Percentiles rank a stretch among this genome's conserved stretches.
phyloP scores from a whole-genome alignment of 2,329 filamentous ascomycete genomes.

The Beauveria asiatica region DNA sequence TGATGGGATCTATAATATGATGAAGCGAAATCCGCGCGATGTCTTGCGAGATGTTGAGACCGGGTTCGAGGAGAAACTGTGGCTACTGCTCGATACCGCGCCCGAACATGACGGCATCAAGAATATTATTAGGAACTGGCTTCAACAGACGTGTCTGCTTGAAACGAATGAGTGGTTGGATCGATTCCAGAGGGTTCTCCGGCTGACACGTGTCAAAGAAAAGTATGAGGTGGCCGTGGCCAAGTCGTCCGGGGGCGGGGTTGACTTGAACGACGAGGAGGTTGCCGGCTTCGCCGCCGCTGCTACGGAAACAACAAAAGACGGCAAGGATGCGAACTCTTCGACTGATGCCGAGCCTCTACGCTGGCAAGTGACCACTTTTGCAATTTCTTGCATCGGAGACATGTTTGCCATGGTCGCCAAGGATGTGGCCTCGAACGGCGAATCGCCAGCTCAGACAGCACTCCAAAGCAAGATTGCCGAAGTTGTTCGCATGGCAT shows the following conservation, averaged over 20 bases:
- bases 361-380: constrained; percentile 91
- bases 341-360: constrained; percentile 71
- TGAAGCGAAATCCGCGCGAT: constrained; percentile 83
- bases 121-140: constrained; percentile 86
- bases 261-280: constrained; percentile 93
- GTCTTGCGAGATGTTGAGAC: constrained; percentile 68
- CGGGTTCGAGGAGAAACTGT: constrained; percentile 83
- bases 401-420: constrained; percentile 73
- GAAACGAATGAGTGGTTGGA: constrained; percentile 83
- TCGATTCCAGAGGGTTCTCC: constrained; percentile 79
- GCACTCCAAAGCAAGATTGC: constrained; percentile 77
- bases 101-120: constrained; percentile 73
- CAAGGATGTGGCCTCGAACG: constrained; percentile 70
- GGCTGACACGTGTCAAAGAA: constrained; percentile 68
- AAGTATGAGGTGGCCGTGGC: constrained; percentile 42
- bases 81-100: constrained; percentile 74
- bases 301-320: constrained; percentile 45
- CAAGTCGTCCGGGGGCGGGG: constrained; percentile 41
- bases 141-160: constrained; percentile 75
- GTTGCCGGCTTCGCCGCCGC: constrained; percentile 90
- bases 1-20: constrained; percentile 84
- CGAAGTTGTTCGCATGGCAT: constrained; percentile 92
- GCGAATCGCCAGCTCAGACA: constrained; percentile 67
- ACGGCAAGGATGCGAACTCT: constrained; percentile 41
- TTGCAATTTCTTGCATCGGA: constrained; percentile 81